Evolutionary conservation across 2,329 filamentous ascomycete species (phyloP).

Genomic region (Zalaria sp.): DNA sequence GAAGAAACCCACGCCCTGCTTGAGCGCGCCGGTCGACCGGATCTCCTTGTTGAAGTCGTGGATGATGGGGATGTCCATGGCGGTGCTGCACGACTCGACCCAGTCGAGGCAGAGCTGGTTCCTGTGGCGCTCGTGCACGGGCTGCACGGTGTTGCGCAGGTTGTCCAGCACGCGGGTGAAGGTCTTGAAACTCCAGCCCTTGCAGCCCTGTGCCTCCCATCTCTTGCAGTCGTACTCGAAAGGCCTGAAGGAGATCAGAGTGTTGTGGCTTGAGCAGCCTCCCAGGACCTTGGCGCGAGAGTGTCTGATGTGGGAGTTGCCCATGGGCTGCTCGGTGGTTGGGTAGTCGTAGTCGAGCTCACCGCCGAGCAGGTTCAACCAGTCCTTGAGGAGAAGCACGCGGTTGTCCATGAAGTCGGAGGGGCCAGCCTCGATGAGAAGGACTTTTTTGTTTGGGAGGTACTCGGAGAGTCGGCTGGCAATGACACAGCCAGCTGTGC

Average conservation of each 20-base stretch:
- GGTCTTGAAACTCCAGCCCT: conserved; percentile 74
- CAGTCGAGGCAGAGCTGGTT: conserved; percentile 89
- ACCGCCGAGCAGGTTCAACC: conserved; percentile 71
- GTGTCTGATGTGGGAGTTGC: conserved; percentile 84
- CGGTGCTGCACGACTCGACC: conserved; percentile 65
- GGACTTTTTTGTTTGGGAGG: conserved; percentile 64
- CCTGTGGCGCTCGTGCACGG: conserved; percentile 69
- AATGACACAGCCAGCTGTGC: conserved; percentile 75
- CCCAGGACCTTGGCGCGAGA: conserved; percentile 85
- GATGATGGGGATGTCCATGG: conserved; percentile 68
- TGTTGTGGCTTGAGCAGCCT: conserved; percentile 89
- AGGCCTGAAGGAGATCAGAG: conserved; percentile 80
- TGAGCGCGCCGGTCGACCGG: conserved; percentile 54
- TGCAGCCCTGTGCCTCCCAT: conserved; percentile 71
- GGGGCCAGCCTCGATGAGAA: conserved; percentile 78
- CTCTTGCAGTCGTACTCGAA: conserved; percentile 78
- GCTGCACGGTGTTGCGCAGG: conserved; percentile 79
- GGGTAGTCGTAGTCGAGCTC: conserved; percentile 86
- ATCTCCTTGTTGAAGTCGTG: conserved; percentile 82
- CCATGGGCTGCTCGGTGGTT: conserved; percentile 78
- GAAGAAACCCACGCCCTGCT: conserved; percentile 75
- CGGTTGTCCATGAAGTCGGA: conserved; percentile 81
- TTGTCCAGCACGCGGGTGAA: conserved; percentile 73
- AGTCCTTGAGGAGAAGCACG: conserved; percentile 75
- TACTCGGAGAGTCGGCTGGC: conserved; percentile 70